A percentile compares a stretch with the other conserved stretches of the same genome.
Conservation (phyloP, 2,329 filamentous ascomycete genomes). For the Leptographium lundbergii region DNA sequence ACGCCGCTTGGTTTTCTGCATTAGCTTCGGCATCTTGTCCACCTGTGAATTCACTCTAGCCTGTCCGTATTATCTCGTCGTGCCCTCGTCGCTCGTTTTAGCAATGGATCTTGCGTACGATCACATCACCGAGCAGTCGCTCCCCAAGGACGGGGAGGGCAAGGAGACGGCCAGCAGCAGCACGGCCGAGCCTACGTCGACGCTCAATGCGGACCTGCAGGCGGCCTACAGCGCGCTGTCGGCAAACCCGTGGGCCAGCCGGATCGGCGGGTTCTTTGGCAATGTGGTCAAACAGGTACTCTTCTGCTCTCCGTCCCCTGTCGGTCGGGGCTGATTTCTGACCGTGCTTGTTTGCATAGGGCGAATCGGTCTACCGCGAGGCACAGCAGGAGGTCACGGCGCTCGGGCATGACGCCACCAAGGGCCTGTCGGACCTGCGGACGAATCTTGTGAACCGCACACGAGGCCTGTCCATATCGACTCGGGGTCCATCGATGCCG, state of each 20-base stretch:
- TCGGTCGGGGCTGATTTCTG: background rate
- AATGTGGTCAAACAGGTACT: slow-evolving; percentile 83
- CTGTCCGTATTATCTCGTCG: slow-evolving; percentile 5
- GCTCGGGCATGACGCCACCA: slow-evolving; percentile 68
- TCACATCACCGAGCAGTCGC: slow-evolving; percentile 77
- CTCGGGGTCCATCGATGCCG: slow-evolving; percentile 14
- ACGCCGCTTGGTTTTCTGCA: background rate
- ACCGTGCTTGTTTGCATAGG: slow-evolving; percentile 31
- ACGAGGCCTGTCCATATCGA: slow-evolving; percentile 55
- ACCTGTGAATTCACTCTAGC: background rate
- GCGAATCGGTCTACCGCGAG: slow-evolving; percentile 72
- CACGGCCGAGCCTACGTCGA: slow-evolving; percentile 27
- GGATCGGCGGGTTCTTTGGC: slow-evolving; percentile 77
- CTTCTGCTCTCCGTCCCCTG: background rate
- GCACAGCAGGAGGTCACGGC: slow-evolving; percentile 73
- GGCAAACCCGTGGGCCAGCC: slow-evolving; percentile 79
- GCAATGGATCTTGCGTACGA: slow-evolving; percentile 97
- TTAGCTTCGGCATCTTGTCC: background rate
- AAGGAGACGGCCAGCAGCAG: slow-evolving; percentile 18
- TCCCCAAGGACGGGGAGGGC: slow-evolving; percentile 45
- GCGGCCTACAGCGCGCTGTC: slow-evolving; percentile 93
- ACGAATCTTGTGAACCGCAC: slow-evolving; percentile 60
- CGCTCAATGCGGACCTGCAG: slow-evolving; percentile 79
- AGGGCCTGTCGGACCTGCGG: slow-evolving; percentile 61
- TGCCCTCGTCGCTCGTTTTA: background rate